Percentiles rank a stretch among this genome's conserved stretches.
These are phyloP conservation scores for Mesembryanthemum crystallinum DNA, from an alignment of 148 eudicot genomes.

Conservation along the genomic window DNA sequence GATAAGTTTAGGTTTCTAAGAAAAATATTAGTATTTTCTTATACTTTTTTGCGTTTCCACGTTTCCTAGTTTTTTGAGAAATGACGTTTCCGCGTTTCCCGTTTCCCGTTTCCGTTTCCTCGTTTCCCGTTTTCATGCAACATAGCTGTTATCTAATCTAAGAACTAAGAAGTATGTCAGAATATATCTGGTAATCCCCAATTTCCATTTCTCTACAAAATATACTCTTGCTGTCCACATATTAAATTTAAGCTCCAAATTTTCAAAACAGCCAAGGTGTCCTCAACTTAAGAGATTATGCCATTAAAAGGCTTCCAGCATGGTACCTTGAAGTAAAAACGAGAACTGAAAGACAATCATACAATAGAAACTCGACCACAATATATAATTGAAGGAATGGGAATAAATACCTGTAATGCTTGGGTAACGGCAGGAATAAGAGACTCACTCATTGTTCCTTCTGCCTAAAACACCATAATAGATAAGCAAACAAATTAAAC, in stretches of 20 bases:
- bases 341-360: not conserved
- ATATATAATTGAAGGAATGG: not conserved
- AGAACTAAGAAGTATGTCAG: no score
- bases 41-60: no score
- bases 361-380: not conserved
- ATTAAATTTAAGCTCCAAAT: not conserved
- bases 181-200: not conserved
- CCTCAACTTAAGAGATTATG: not conserved
- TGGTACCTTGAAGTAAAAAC: not conserved
- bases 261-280: not conserved
- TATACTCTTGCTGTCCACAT: no score
- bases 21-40: no score
- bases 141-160: no score
- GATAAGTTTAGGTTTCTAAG: no score
- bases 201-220: not conserved
- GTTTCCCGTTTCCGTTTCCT: no score
- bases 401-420: constrained; percentile 64
- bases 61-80: no score
- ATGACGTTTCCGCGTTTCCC: no score
- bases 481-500: not conserved
- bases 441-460: constrained; percentile 74
- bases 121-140: no score
- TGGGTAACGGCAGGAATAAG: constrained; percentile 60
- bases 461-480: constrained; percentile 49
- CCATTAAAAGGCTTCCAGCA: not conserved